phyloP scores from a whole-genome alignment of 192 early-diverging fungal species.

The Phycomyces blakesleeanus region DNA sequence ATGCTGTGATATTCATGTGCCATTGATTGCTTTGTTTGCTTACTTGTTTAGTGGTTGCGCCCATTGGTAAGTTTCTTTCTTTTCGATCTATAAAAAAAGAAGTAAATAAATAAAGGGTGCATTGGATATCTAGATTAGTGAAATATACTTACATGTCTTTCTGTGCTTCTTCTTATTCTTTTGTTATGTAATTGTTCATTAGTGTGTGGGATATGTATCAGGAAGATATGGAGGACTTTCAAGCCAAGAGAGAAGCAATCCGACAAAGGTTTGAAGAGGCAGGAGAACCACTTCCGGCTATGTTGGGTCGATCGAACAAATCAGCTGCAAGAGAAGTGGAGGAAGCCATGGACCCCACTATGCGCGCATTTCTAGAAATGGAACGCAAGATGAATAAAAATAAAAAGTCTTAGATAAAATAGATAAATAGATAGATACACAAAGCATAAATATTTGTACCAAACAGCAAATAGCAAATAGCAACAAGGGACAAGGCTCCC shows the following conservation, averaged over 20 bases:
- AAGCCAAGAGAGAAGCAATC: slow-evolving; percentile 10
- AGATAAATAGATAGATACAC: too few relatives aligned
- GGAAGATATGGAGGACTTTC: slow-evolving; percentile 24
- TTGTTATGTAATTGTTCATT: not conserved
- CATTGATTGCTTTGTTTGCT: too few relatives aligned
- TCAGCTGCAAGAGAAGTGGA: slow-evolving; percentile 14
- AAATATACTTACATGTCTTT: not conserved
- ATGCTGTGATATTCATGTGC: not conserved
- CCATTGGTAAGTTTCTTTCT: slow-evolving; percentile 21
- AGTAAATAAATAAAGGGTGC: too few relatives aligned
- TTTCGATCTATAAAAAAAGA: too few relatives aligned
- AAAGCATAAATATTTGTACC: too few relatives aligned
- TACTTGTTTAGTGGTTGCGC: slow-evolving; percentile 18
- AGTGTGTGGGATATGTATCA: slow-evolving; percentile 31
- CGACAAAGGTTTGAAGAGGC: slow-evolving; percentile 6
- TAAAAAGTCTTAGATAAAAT: not conserved
- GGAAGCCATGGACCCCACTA: slow-evolving; percentile 46
- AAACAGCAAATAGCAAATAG: too few relatives aligned
- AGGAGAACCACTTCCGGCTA: slow-evolving; percentile 6
- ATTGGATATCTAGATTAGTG: too few relatives aligned
- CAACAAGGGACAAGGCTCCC: too few relatives aligned
- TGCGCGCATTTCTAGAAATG: slow-evolving; percentile 50
- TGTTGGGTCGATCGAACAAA: not conserved
- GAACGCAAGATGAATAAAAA: slow-evolving; percentile 38
- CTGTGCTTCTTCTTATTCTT: not conserved